Evolutionary conservation across 1,139 yeast genomes (phyloP).

Genomic region (Candida smagusa): DNA sequence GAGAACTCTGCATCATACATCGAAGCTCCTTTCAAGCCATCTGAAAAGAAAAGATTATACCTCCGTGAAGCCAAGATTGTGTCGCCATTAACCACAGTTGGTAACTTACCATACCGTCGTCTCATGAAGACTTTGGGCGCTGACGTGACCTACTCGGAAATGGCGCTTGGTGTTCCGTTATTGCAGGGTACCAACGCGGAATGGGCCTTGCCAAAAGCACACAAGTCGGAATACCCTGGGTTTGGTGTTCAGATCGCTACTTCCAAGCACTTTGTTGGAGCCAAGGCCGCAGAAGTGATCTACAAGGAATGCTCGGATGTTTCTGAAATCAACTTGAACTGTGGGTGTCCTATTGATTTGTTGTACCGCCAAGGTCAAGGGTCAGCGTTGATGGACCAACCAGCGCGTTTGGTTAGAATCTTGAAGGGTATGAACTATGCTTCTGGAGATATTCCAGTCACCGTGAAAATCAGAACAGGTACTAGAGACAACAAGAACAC

Average conservation of each 20-base stretch:
- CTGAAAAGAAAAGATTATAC: conserved; percentile 77
- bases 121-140: conserved; percentile 90
- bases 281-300: conserved; percentile 83
- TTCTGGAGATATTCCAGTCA: conserved; percentile 86
- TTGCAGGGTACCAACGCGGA: conserved; percentile 89
- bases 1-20: conserved; percentile 52
- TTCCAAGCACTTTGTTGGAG: conserved; percentile 88
- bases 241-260: conserved; percentile 95
- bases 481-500: conserved; percentile 79
- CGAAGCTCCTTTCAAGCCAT: conserved; percentile 73
- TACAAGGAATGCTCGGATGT: conserved; percentile 52
- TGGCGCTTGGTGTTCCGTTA: conserved; percentile 87
- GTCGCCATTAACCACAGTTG: conserved; percentile 96
- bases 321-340: conserved; percentile 82
- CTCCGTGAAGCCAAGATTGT: conserved; percentile 76
- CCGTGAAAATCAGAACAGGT: conserved; percentile 91
- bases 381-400: conserved; percentile 87
- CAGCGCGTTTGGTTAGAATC: conserved; percentile 73
- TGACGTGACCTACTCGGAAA: conserved; percentile 90
- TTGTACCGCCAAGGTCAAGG: conserved; percentile 94
- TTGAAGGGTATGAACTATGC: conserved; percentile 86
- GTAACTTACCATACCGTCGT: conserved; percentile 91
- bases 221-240: conserved; percentile 74
- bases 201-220: conserved; percentile 97
- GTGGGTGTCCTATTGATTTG: conserved; percentile 97